Evolutionary conservation across 208 protist genomes (phyloP), one percentile per base, ranked within the genome.

Genomic region (Trypanosoma theileri): DNA sequence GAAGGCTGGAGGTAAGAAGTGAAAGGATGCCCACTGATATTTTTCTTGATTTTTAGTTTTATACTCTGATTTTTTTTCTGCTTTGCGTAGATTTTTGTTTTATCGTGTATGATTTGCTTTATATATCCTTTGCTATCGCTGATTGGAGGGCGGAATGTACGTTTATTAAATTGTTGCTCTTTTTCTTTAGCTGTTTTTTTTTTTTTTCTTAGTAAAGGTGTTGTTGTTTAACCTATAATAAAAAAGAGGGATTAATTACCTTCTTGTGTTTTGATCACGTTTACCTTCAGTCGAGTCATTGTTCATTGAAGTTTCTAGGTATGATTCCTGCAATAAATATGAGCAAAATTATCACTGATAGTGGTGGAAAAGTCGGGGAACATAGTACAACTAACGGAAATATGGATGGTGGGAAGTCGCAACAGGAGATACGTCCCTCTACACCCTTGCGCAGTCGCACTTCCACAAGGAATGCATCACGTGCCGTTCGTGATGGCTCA

Each of bases 301-400:
- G 22, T 66, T n/a, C 16, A 24, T 44, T 1, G 13, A 55, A 62
- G 17, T 44, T 24, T 50, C 6, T 28, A 35, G 45, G 3, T n/a
- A 85, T 85, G 77, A 86, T 89, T 48, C 84, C 80, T 7, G 26
- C 41, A 1, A 59, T 86, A 3, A 78, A 86, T 51, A 80, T 89
- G 77, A 84, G 59, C 60, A 62, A 66, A 9, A 8, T 65, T n/a
- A 6, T 6, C 28, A 13, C 51, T 51, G 35, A 66, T 10, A 40
- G 41, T n/a, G 42, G 42, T 46, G 28, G 40, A 40, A 28, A 41
- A 31, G 24, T 10, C 3, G 52, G 40, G 57, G 59, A 56, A 17
- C 53, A 64, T 44, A 2, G 17, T 41, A 24, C 63, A 26, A 53
- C 14, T 44, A 62, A 56, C 44, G 44, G 14, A 26, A 67, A 44